A percentile compares a stretch with the other conserved stretches of the same genome.
Evolutionary conservation across 2,329 filamentous ascomycete genomes (phyloP).

Genomic region (Fusarium sp.): DNA sequence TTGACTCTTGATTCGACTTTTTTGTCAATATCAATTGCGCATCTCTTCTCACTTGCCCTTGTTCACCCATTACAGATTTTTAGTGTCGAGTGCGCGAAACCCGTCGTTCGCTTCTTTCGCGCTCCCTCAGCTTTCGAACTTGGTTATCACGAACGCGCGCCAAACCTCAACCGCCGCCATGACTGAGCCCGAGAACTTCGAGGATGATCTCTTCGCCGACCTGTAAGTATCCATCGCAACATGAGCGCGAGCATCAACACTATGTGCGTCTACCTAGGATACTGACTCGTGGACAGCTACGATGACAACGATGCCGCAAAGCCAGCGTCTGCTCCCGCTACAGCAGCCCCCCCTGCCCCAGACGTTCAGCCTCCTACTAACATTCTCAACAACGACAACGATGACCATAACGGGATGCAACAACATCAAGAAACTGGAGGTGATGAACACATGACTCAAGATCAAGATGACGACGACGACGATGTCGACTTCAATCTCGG

Average conservation of each 20-base stretch:
- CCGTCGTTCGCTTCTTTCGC: slow-evolving; percentile 1
- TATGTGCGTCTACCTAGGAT: background rate
- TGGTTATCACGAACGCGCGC: slow-evolving; percentile 13
- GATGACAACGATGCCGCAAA: slow-evolving; percentile 67
- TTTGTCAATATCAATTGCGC: background rate
- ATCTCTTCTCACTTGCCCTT: background rate
- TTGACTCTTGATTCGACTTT: slow-evolving; percentile 8
- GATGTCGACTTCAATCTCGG: slow-evolving; percentile 68
- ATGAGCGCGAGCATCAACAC: background rate
- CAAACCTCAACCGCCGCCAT: slow-evolving; percentile 54
- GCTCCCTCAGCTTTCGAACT: background rate
- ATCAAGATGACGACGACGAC: slow-evolving; percentile 61
- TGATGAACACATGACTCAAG: slow-evolving; percentile 55
- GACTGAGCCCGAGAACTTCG: slow-evolving; percentile 82
- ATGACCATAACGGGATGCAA: slow-evolving; percentile 33
- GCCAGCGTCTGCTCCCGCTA: slow-evolving; percentile 45
- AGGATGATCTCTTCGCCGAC: slow-evolving; percentile 95
- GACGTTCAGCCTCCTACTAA: slow-evolving; percentile 39
- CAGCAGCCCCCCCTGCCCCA: slow-evolving; percentile 39
- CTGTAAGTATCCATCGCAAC: slow-evolving; percentile 67
- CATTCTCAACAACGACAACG: slow-evolving; percentile 35
- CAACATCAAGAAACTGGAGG: slow-evolving; percentile 38
- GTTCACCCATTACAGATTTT: background rate
- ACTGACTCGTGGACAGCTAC: slow-evolving; percentile 57
- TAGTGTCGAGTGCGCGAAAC: background rate